Evolutionary conservation across 2,329 filamentous ascomycete genomes (phyloP).

Genomic region (Colletotrichum limetticola): DNA sequence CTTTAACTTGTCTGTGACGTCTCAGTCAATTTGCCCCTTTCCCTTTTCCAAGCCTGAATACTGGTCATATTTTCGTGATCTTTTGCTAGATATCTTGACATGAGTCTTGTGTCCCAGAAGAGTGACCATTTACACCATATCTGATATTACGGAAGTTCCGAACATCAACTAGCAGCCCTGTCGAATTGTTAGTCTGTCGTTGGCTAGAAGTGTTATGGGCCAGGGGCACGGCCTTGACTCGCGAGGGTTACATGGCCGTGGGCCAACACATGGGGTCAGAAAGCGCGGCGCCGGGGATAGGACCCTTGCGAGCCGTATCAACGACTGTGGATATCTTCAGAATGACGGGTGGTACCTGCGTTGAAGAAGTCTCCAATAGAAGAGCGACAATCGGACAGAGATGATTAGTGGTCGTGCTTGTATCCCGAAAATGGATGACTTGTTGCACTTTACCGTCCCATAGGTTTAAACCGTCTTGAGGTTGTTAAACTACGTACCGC

Average conservation of each 20-base stretch:
- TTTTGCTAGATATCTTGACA: neutral
- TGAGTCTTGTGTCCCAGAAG: neutral
- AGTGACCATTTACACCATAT: neutral
- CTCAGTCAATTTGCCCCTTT: no score
- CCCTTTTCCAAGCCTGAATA: neutral
- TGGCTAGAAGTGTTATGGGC: neutral
- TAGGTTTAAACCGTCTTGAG: neutral
- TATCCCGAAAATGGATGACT: neutral
- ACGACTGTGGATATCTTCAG: neutral
- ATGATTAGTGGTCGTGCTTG: neutral
- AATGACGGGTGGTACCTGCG: neutral
- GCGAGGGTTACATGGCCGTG: neutral
- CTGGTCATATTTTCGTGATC: neutral
- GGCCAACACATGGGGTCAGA: neutral
- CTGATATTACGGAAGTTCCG: neutral
- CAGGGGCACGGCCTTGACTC: conserved; percentile 6
- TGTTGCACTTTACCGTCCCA: neutral
- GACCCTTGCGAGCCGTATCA: neutral
- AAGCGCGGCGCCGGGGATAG: neutral
- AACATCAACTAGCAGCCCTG: neutral
- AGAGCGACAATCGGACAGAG: neutral
- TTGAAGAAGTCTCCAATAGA: neutral
- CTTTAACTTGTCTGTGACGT: neutral
- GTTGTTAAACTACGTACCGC: neutral
- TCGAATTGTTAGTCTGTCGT: neutral